phyloP scores from a whole-genome alignment of 305 asterid species.

The Ajuga reptans region DNA sequence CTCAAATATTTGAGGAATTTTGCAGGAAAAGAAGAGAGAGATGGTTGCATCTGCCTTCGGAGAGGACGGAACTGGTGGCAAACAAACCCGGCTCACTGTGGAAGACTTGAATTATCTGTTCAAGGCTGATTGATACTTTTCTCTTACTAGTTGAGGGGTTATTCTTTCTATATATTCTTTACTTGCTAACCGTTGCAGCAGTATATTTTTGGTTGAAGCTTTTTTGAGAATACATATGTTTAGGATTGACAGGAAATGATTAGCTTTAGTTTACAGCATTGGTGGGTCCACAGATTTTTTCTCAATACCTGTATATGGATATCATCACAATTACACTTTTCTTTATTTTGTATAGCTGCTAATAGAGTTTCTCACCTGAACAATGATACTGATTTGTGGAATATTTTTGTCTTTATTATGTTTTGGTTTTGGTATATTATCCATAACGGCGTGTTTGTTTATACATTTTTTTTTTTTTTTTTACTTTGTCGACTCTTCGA shows the following conservation, averaged over 20 bases:
- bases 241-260: slow-evolving; percentile 30
- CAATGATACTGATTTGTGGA: slow-evolving; percentile 22
- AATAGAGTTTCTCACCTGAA: slow-evolving; percentile 16
- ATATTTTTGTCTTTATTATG: background rate
- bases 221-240: slow-evolving; percentile 15
- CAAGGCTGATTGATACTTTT: slow-evolving; percentile 27
- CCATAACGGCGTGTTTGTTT: too few relatives aligned
- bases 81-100: slow-evolving; percentile 71
- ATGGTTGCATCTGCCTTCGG: slow-evolving; percentile 98
- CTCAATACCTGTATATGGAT: slow-evolving; percentile 19
- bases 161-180: slow-evolving; percentile 36
- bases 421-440: too few relatives aligned
- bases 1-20: slow-evolving; percentile 20
- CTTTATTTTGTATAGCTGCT: slow-evolving; percentile 41
- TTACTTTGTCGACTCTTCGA: too few relatives aligned
- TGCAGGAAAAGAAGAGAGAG: slow-evolving; percentile 87
- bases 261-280: slow-evolving; percentile 26
- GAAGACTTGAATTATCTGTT: slow-evolving; percentile 83
- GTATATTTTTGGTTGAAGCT: slow-evolving; percentile 22
- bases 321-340: slow-evolving; percentile 13
- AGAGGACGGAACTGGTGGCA: slow-evolving; percentile 68
- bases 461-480: too few relatives aligned
- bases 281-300: slow-evolving; percentile 22
- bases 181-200: slow-evolving; percentile 30
- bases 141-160: background rate